Base-by-base conservation (phyloP, 1,284 basidiomycete genomes). In the Pterulicium gracile region DNA sequence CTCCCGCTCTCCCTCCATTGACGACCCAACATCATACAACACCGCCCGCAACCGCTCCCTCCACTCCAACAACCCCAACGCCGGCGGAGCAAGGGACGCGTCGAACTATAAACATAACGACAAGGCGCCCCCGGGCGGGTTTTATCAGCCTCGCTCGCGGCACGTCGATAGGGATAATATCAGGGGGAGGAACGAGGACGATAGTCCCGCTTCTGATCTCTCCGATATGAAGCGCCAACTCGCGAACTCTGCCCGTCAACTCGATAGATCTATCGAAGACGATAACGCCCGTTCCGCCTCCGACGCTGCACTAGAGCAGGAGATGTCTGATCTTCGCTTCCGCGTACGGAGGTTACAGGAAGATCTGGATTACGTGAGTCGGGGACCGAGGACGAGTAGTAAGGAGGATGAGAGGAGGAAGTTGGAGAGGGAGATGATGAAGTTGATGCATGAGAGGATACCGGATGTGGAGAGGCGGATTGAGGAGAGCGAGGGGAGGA, bases 71-170 rank as follows among this genome's bases (percentile, higher is more conserved):
- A 66, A 76, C 0, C 63, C 73, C 1, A 65, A 74, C 5, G 79
- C 79, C 5, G 72, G 77, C 14, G 69, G 72, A 17, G 19, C n/a
- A 13, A 75, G 84, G 24, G 95, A 98, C 60, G 95, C 91, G 3
- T 89, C 91, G 0, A 86, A 93, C 41, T 99, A 97, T 72, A 91
- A 90, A 58, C 87, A 97, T 65, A 79, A 81, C 19, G 81, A 87
- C 45, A 61, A 68, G 1, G 72, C 74, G 34, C 72, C 75, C 3
- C 63, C 72, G 1, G 73, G 75, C 23, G 73, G 76, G 3, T 75
- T 82, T 45, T 98, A 98, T 70, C 84, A 88, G 59, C 83, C 90
- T n/a, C 79, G 80, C 5, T 80, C 79, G 18, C 79, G 95, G 1
- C 94, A 97, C 59, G 69, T 99, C 42, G 89, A 98, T 61, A 81